Evolutionary conservation across 192 early-diverging fungal species (phyloP).

Genomic region (Helicostylum pulchrum): DNA sequence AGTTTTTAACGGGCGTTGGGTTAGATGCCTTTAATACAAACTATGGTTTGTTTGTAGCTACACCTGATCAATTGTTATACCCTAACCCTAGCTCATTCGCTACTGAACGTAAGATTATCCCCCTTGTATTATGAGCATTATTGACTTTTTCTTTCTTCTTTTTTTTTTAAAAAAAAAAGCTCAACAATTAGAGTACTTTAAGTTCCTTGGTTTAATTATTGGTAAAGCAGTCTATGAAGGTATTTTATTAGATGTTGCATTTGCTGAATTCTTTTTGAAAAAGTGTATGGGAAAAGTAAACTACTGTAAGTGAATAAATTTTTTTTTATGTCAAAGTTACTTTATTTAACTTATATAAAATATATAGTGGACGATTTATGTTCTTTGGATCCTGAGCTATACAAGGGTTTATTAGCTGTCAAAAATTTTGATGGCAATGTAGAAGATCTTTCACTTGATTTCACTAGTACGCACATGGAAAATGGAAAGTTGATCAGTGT

Average conservation of each 20-base stretch:
- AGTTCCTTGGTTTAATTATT: conserved; percentile 76
- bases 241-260: conserved; percentile 77
- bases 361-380: conserved; percentile 73
- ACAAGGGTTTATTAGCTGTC: conserved; percentile 66
- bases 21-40: conserved; percentile 75
- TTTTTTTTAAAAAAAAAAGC: conserved; percentile 7
- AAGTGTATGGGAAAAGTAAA: conserved; percentile 65
- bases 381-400: conserved; percentile 75
- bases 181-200: conserved; percentile 56
- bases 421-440: conserved; percentile 72
- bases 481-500: conserved; percentile 39
- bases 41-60: conserved; percentile 64
- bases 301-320: conserved; percentile 54
- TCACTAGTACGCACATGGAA: conserved; percentile 65
- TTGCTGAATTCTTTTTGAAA: conserved; percentile 81
- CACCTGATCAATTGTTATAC: conserved; percentile 66
- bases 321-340: background rate
- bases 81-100: conserved; percentile 64
- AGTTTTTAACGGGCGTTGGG: conserved; percentile 80
- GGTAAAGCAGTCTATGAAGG: conserved; percentile 87
- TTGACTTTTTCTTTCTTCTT: background rate
- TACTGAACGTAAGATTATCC: conserved; percentile 28
- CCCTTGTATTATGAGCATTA: background rate
- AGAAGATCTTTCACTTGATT: conserved; percentile 69
- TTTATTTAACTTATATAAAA: no score